Conservation (phyloP, 2,329 filamentous ascomycete species). For the Colletotrichum kahawae region DNA sequence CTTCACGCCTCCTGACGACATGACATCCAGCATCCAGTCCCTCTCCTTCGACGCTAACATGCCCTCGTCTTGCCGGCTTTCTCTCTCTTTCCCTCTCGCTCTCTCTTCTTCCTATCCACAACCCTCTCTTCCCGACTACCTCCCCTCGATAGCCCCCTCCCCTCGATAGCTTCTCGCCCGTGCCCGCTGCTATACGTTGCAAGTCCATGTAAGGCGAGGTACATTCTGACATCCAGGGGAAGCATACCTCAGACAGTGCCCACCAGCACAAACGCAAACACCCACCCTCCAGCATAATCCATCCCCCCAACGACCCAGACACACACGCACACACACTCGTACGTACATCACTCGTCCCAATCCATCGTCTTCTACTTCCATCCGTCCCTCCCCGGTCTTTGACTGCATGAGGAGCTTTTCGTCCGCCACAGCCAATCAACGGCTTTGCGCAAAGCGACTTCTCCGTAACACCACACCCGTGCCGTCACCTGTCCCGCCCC, state of each 20-base stretch:
- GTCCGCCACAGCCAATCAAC: conserved; percentile 15
- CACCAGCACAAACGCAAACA: neutral
- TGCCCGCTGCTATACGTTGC: neutral
- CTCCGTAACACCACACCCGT: neutral
- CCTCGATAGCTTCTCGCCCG: neutral
- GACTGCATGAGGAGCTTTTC: conserved; percentile 24
- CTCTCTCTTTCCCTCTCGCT: neutral
- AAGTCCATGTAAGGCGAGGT: neutral
- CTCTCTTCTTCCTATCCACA: neutral
- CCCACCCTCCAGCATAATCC: neutral
- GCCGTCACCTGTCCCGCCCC: conserved; percentile 3
- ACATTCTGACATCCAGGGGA: neutral
- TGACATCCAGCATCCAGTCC: neutral
- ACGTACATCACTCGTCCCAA: neutral
- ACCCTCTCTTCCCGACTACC: neutral
- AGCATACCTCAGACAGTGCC: neutral
- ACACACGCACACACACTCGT: neutral
- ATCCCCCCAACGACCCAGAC: neutral
- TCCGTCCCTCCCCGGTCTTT: neutral
- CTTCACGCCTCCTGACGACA: neutral
- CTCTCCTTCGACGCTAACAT: neutral
- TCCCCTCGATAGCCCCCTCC: neutral
- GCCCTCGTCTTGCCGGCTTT: neutral
- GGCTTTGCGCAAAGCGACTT: neutral
- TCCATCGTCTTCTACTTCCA: neutral